Base-by-base conservation (phyloP, 2,329 filamentous ascomycete species). In the Fusarium sp. region DNA sequence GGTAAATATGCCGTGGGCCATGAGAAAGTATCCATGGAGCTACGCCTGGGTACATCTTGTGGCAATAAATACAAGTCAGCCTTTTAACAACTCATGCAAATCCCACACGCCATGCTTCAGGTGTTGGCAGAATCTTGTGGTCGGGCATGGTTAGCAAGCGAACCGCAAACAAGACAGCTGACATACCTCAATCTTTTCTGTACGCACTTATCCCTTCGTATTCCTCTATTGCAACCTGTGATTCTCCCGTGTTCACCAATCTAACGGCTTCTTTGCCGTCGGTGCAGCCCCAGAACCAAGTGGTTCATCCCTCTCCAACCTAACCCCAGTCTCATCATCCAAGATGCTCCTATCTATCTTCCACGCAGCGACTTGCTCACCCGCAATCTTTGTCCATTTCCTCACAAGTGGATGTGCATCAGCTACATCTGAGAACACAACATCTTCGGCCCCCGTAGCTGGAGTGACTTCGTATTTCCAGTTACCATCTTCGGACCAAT, bases 401-500 rank as follows among this genome's bases (percentile, higher is more conserved):
- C 75, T 81, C 44, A 95, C 80, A 56, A 94, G 74, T 42, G 93
- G 93, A 81, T 95, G 93, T 32, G 89, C 87, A 44, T 83, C 85
- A 2, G 92, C 92, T 51, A 95, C 88, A 78, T 92, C 87, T 42
- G 85, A 81, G 74, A 93, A 91, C 8, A 90, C 82, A 4, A 88
- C 81, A 13, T 87, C 86, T 51, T 76, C 80, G 10, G 82, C 80
- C 12, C 81, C 83, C 11, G 80, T 78, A 13, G 66, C 67, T 26
- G 68, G 55, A 57, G 82, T 78, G 36, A 93, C 87, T 2, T 87
- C 83, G 80, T 89, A 96, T 76, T 83, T 90, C 92, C 92, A 95
- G 44, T 91, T 89, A 2, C 93, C 93, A 78, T 94, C 92, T 17
- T 87, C 83, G 8, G 88, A 88, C 85, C 93, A 94, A 81, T 88